Conservation (phyloP, 768 basidiomycete species). For the Lactarius evosmus region DNA sequence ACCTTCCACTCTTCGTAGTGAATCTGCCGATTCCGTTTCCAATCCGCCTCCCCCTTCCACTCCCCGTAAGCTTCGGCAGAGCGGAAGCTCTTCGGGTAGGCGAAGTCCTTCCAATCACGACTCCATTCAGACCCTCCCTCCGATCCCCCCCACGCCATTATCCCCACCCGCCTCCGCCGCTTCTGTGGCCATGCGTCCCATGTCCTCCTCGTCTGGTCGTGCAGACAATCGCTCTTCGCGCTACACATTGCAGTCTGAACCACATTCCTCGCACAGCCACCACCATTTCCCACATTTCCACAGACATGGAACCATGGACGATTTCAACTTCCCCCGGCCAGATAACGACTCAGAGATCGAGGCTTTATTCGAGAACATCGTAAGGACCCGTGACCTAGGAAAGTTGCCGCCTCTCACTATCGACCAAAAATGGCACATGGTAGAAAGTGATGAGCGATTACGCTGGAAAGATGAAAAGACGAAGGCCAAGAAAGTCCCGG, state of each 20-base stretch:
- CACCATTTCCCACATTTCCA: constrained; percentile 37
- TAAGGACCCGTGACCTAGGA: constrained; percentile 62
- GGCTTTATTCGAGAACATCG: constrained; percentile 72
- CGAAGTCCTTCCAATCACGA: constrained; percentile 53
- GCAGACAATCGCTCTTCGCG: constrained; percentile 63
- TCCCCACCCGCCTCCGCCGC: constrained; percentile 21
- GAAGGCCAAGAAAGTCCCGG: constrained; percentile 55
- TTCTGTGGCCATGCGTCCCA: constrained; percentile 33
- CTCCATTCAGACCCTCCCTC: constrained; percentile 45
- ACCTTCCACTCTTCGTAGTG: constrained; percentile 57
- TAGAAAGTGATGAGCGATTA: constrained; percentile 77
- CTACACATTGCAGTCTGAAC: constrained; percentile 55
- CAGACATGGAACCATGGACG: constrained; percentile 45
- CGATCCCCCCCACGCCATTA: constrained; percentile 33
- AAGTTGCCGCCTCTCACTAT: constrained; percentile 58
- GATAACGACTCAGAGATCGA: constrained; percentile 75
- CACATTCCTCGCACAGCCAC: constrained; percentile 54
- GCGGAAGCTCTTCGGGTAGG: constrained; percentile 43
- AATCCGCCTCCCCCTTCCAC: constrained; percentile 35
- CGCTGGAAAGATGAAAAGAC: constrained; percentile 72
- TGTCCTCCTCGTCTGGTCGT: constrained; percentile 40
- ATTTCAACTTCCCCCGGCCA: constrained; percentile 77
- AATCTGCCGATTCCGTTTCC: constrained; percentile 42
- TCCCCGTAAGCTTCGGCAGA: constrained; percentile 45
- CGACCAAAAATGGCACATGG: constrained; percentile 91